Evolutionary conservation across 192 early-diverging fungal genomes (phyloP), one percentile per base, ranked within the genome.

Genomic region (Coemansia sp.): DNA sequence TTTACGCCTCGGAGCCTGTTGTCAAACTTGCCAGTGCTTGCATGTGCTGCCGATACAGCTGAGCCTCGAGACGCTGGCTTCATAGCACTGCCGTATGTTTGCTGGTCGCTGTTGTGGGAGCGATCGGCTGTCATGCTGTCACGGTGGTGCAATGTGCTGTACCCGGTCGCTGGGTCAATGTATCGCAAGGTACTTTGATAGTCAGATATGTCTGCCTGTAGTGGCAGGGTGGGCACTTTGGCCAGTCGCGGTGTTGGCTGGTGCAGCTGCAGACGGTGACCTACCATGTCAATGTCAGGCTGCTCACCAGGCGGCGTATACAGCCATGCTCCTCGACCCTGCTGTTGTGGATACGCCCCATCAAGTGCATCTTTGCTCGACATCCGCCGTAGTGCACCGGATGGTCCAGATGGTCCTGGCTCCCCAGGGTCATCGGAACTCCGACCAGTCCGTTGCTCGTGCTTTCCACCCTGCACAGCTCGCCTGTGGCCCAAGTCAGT

Each of bases 261-360:
- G 20, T 61, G 64, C 43, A 57, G 26, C 16, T 24, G 69, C 37
- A 54, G 19, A 11, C 50, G 43, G 5, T 67, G 58, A 16, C 38
- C 41, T 1, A 50, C 41, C 10, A 37, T 50, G 11, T 58, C 54
- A 2, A 27, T 13, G 5, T 41, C 47, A 11, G 49, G 22, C 18
- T 54, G 61, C 38, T 74, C 72, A 12, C 72, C 66, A 52, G 66
- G 72, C 19, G 72, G 62, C 0, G 61, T 68, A 41, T 74, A 57
- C 13, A 68, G 27, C 72, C 72, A 74, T 13, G 26, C 51, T 10
- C 61, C 65, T 27, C 37, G 32, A 9, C 23, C 12, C 13, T 57
- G 62, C 2, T 19, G 4, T 22, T 59, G 50, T 24, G 43, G 59
- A 49, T 24, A 43, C 1, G 20, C 35, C 29, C 10, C 45, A 20